A percentile compares a stretch with the other conserved stretches of the same genome.
phyloP scores from a whole-genome alignment of 805 yeast species.

The Metschnikowia gelsemii region DNA sequence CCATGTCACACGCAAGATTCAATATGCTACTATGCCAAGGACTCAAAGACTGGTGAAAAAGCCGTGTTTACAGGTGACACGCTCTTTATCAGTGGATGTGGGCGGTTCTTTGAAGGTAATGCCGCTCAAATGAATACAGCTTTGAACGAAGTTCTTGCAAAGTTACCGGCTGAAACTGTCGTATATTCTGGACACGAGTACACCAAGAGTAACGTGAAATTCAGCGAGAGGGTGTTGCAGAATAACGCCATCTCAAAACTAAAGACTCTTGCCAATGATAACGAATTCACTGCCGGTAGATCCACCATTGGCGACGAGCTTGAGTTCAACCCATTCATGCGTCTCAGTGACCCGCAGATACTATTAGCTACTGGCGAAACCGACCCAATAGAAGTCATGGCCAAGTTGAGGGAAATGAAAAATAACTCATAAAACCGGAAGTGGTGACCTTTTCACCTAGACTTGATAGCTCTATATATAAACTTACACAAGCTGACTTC shows the following conservation, averaged over 20 bases:
- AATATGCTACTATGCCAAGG: conserved; percentile 78
- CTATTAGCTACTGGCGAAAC: conserved; percentile 54
- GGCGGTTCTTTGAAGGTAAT: conserved; percentile 92
- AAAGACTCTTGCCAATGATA: conserved; percentile 46
- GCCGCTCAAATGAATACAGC: conserved; percentile 78
- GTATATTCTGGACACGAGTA: conserved; percentile 97
- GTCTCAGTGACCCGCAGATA: conserved; percentile 63
- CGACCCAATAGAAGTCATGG: conserved; percentile 62
- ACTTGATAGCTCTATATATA: background rate
- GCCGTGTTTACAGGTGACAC: conserved; percentile 97
- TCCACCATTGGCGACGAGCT: conserved; percentile 86
- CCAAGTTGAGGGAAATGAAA: conserved; percentile 70
- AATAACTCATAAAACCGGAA: conserved; percentile 40
- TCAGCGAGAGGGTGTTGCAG: conserved; percentile 64
- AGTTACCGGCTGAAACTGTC: conserved; percentile 64
- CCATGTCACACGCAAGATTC: conserved; percentile 99
- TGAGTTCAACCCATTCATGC: conserved; percentile 86
- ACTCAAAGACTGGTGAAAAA: conserved; percentile 56
- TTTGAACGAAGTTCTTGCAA: conserved; percentile 56
- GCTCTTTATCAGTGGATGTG: conserved; percentile 90
- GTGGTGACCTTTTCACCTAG: too few species aligned
- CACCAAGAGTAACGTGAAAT: conserved; percentile 76
- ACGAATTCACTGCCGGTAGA: conserved; percentile 80
- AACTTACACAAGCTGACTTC: background rate
- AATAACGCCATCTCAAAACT: conserved; percentile 55